These are phyloP conservation scores for Geosmithia morbida DNA, from an alignment of 2,329 filamentous ascomycete genomes.

Conservation along the genomic window DNA sequence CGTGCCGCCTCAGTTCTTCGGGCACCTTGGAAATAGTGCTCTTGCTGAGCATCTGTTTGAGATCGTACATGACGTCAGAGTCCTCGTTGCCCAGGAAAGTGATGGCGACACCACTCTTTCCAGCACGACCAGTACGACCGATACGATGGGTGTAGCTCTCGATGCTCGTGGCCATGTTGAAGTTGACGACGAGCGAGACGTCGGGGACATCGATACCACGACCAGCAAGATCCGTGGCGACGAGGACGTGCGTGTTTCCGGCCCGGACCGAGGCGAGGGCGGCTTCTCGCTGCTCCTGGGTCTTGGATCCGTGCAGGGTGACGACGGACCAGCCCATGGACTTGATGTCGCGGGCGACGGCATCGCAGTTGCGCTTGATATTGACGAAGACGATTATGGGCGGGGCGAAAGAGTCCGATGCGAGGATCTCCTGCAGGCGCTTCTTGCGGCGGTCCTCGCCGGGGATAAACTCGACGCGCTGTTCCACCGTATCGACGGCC, in stretches of 20 bases:
- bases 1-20: slow-evolving; percentile 79
- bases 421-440: slow-evolving; percentile 79
- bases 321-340: slow-evolving; percentile 82
- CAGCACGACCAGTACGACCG: slow-evolving; percentile 91
- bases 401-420: slow-evolving; percentile 63
- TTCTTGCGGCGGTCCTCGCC: slow-evolving; percentile 97
- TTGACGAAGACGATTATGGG: slow-evolving; percentile 99
- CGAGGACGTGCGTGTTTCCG: slow-evolving; percentile 71
- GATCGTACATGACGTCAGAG: slow-evolving; percentile 77
- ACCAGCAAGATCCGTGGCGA: slow-evolving; percentile 89
- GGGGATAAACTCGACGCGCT: slow-evolving; percentile 80
- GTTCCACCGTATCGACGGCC: slow-evolving; percentile 94
- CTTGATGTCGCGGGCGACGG: slow-evolving; percentile 86
- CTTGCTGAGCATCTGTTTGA: slow-evolving; percentile 92
- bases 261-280: slow-evolving; percentile 74
- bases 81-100: slow-evolving; percentile 93
- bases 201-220: slow-evolving; percentile 96
- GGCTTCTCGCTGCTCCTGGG: slow-evolving; percentile 93
- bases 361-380: slow-evolving; percentile 97
- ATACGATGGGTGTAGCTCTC: slow-evolving; percentile 95
- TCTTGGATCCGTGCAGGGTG: slow-evolving; percentile 90
- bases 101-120: slow-evolving; percentile 90
- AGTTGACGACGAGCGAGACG: slow-evolving; percentile 89
- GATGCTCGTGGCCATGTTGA: slow-evolving; percentile 93
- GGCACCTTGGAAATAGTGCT: slow-evolving; percentile 77